phyloP scores from a whole-genome alignment of 2,329 filamentous ascomycete genomes.

The Lecanicillium sp. region DNA sequence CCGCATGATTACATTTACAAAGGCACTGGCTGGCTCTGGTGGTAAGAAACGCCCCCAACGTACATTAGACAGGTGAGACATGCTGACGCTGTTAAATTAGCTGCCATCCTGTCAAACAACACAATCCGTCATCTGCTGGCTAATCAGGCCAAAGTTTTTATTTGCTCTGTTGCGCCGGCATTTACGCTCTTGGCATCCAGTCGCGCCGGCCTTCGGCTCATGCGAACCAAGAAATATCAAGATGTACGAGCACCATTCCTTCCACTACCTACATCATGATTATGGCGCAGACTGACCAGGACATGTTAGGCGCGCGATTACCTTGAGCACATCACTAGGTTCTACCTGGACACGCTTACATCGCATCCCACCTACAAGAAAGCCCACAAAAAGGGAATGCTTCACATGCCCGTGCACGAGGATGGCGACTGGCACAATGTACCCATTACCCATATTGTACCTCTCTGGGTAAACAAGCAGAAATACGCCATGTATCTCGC shows the following conservation, averaged over 20 bases:
- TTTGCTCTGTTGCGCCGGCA: slow-evolving; percentile 14
- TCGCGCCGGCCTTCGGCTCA: slow-evolving; percentile 12
- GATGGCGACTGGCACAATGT: slow-evolving; percentile 18
- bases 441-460: slow-evolving; percentile 20
- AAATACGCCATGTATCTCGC: slow-evolving; percentile 15
- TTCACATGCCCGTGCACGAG: slow-evolving; percentile 18
- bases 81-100: slow-evolving; percentile 6
- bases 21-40: slow-evolving; percentile 35
- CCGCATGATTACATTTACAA: slow-evolving; percentile 41
- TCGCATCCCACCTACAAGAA: slow-evolving; percentile 14
- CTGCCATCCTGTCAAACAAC: slow-evolving; percentile 12
- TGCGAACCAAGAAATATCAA: slow-evolving; percentile 9
- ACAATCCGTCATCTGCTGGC: slow-evolving; percentile 13
- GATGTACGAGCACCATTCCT: too few relatives aligned
- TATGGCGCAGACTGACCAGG: too few relatives aligned
- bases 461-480: slow-evolving; percentile 18
- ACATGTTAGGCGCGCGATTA: too few relatives aligned
- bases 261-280: too few relatives aligned
- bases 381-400: slow-evolving; percentile 17
- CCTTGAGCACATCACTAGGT: too few relatives aligned
- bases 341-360: too few relatives aligned
- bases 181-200: slow-evolving; percentile 15
- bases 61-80: neutral
- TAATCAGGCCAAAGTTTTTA: slow-evolving; percentile 13
- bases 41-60: slow-evolving; percentile 8